Evolutionary conservation across 257 asterid species (phyloP), one percentile per base, ranked within the genome.

Genomic region (Rehmannia glutinosa): DNA sequence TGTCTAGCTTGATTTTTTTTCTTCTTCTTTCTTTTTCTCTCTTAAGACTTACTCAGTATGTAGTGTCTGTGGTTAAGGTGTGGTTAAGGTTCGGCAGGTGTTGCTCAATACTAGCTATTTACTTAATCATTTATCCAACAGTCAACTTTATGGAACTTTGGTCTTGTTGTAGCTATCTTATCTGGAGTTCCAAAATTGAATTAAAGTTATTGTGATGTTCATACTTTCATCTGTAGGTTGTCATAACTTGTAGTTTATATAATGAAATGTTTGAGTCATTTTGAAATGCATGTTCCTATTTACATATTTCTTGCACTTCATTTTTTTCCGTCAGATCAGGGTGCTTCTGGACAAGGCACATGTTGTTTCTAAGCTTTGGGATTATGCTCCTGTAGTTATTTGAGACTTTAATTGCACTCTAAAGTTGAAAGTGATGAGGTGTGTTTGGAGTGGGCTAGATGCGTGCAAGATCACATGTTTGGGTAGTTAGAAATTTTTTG

Each of bases 381-480:
- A 83, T 79, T 86, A 84, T 75, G 92, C 97, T 75, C 95, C 96
- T 53, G 33, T 93, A 41, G 80, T 90, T 67, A 55, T 93, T 61
- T 93, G 98, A 66, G 98, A 93, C 81, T 93, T 93, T 77, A 93
- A 93, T 84, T 81, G 96, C 85, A 93, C 95, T 27, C 98, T 97
- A 1, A 77, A 86, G 94, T n/a, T n/a, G n/a, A n/a, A n/a, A n/a
- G n/a, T n/a, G n/a, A n/a, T n/a, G n/a, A n/a, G n/a, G n/a, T n/a
- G n/a, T n/a, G n/a, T n/a, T n/a, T n/a, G n/a, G n/a, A n/a, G n/a
- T n/a, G n/a, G n/a, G n/a, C n/a, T n/a, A n/a, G n/a, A n/a, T n/a
- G n/a, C n/a, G n/a, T n/a, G n/a, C n/a, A n/a, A n/a, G n/a, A n/a
- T n/a, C n/a, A n/a, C n/a, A n/a, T n/a, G n/a, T n/a, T n/a, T n/a